A percentile compares a stretch with the other conserved stretches of the same genome.
Conservation (phyloP, 2,329 filamentous ascomycete genomes). For the Aureobasidium sp. region DNA sequence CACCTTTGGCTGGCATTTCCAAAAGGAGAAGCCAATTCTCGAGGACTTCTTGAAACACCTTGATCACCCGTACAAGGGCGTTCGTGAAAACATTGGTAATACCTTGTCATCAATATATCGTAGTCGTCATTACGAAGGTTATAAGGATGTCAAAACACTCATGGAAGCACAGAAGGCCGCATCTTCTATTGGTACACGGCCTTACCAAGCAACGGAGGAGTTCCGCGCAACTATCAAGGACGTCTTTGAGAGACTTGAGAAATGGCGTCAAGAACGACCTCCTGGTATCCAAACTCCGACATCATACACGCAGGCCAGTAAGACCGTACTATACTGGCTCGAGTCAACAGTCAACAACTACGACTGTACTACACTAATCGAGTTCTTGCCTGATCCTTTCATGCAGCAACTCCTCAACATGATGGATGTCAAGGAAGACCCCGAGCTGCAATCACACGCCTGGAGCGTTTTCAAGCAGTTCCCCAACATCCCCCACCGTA, state of each 20-base stretch:
- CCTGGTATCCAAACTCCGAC: slow-evolving; percentile 90
- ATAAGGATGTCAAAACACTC: slow-evolving; percentile 67
- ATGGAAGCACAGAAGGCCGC: slow-evolving; percentile 70
- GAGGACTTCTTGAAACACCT: slow-evolving; percentile 85
- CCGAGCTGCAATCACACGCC: slow-evolving; percentile 85
- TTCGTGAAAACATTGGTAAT: slow-evolving; percentile 87
- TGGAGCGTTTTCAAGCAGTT: slow-evolving; percentile 97
- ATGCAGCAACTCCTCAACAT: slow-evolving; percentile 94
- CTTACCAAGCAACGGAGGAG: slow-evolving; percentile 71
- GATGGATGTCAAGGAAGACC: slow-evolving; percentile 99
- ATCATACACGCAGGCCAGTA: slow-evolving; percentile 89
- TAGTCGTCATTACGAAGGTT: slow-evolving; percentile 90
- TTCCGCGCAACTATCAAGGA: slow-evolving; percentile 65
- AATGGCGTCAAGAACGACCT: slow-evolving; percentile 76
- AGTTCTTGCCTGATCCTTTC: slow-evolving; percentile 84
- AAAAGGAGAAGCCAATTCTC: slow-evolving; percentile 77
- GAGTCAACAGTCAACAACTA: slow-evolving; percentile 85
- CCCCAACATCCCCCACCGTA: slow-evolving; percentile 87
- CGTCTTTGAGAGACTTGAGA: slow-evolving; percentile 72
- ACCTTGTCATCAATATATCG: slow-evolving; percentile 84
- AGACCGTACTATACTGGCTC: slow-evolving; percentile 92
- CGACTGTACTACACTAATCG: slow-evolving; percentile 83
- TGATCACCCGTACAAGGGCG: slow-evolving; percentile 95
- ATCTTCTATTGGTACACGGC: slow-evolving; percentile 76
- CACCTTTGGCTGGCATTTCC: slow-evolving; percentile 94